Evolutionary conservation across 2,329 filamentous ascomycete genomes (phyloP).

Genomic region (Calonectria naviculata): DNA sequence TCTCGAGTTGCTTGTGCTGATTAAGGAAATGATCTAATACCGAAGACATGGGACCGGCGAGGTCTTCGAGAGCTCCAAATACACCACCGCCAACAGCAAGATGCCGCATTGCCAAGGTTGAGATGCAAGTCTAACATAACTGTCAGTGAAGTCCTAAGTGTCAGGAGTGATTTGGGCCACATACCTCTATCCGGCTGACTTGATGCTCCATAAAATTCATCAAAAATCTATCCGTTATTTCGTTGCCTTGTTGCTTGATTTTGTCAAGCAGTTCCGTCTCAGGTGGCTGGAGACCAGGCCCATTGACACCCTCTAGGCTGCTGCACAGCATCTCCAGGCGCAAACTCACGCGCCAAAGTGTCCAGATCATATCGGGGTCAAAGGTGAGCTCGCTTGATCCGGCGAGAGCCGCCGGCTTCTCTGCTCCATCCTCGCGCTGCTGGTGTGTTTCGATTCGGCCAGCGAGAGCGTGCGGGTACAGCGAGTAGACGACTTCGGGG

Average conservation of each 20-base stretch:
- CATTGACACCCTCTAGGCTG: constrained; percentile 78
- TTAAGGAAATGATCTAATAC: constrained; percentile 72
- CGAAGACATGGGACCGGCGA: constrained; percentile 81
- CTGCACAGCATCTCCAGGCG: constrained; percentile 94
- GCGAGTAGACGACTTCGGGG: constrained; percentile 92
- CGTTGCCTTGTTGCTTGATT: constrained; percentile 75
- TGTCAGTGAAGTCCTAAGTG: constrained; percentile 34
- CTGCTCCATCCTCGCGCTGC: constrained; percentile 60
- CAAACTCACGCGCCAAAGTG: constrained; percentile 88
- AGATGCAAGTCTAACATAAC: constrained; percentile 76
- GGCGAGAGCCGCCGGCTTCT: constrained; percentile 71
- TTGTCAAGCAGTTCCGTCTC: constrained; percentile 85
- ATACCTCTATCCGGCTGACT: constrained; percentile 94
- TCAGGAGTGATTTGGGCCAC: constrained; percentile 41
- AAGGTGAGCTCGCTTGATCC: constrained; percentile 76
- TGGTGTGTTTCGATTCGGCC: constrained; percentile 80
- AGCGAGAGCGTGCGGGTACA: constrained; percentile 90
- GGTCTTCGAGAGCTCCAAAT: constrained; percentile 73
- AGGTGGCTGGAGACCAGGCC: constrained; percentile 76
- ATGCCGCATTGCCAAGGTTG: constrained; percentile 82
- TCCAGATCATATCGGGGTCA: constrained; percentile 88
- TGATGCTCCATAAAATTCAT: constrained; percentile 94
- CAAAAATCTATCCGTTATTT: constrained; percentile 89
- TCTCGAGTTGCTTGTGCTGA: constrained; percentile 72
- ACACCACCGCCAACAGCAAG: constrained; percentile 76